Percentiles rank a stretch among this genome's conserved stretches.
These are phyloP conservation scores for Ophiostoma sp. DNA, from an alignment of 2,329 filamentous ascomycete genomes.

Conservation along the genomic window DNA sequence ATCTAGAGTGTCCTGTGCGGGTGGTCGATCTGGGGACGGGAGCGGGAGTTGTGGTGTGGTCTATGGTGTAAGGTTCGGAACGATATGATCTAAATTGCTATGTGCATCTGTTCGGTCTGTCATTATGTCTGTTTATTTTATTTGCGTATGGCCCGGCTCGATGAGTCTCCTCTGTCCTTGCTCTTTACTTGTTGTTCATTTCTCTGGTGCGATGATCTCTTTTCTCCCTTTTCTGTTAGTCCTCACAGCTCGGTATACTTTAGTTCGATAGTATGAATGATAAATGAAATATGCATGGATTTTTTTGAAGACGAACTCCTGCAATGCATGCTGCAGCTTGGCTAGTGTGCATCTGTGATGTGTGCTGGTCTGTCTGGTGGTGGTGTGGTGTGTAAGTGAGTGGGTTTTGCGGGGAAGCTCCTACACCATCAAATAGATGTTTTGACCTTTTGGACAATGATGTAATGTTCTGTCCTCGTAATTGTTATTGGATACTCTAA, in stretches of 20 bases:
- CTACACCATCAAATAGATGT: neutral
- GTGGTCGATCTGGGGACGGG: no score
- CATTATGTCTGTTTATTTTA: neutral
- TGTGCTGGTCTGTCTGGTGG: neutral
- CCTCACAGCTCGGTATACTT: neutral
- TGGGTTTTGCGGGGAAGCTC: neutral
- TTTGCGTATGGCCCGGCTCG: neutral
- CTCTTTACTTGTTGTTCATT: neutral
- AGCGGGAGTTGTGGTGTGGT: neutral
- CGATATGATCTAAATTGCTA: neutral
- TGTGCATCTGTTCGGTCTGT: neutral
- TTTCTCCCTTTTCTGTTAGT: neutral
- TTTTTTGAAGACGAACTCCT: no score
- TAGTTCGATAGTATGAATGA: neutral
- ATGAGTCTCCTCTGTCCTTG: neutral
- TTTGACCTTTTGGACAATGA: neutral
- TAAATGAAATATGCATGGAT: neutral
- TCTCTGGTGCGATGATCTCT: neutral
- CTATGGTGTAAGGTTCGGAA: neutral
- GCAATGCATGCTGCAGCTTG: no score
- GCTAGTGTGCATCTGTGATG: neutral
- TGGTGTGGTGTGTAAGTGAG: neutral
- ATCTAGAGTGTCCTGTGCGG: slow-evolving; percentile 35
- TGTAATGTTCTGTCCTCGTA: neutral
- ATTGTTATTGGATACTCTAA: neutral